Evolutionary conservation across 2,329 filamentous ascomycete species (phyloP), one percentile per base, ranked within the genome.

Genomic region (Exophiala sideris): DNA sequence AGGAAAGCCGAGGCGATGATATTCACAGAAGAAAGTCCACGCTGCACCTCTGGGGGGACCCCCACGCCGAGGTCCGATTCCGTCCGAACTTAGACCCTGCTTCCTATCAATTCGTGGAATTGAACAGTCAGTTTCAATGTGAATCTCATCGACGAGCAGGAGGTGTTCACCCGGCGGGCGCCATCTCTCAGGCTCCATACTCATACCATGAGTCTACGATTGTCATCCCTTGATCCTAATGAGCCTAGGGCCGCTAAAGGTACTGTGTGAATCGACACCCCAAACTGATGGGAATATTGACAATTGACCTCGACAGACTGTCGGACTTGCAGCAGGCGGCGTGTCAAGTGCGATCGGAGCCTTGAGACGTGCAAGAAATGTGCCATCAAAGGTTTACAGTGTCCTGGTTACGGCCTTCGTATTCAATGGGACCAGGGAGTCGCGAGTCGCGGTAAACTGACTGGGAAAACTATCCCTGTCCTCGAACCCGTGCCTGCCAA

Each of bases 321-420:
- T 49, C 69, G 70, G 36, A 66, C 64, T 4, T 72, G 69, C 60
- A 65, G 65, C 24, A 57, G 65, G 34, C 58, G 70, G n/a, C 67
- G 70, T 48, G 69, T 72, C 21, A 68, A 64, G 45, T 72, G 69
- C 48, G 69, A 72, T 52, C 62, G 68, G 29, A 67, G 61, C 36
- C 50, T 70, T 10, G 68, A 69, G 8, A 58, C 65, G 29, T 72
- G 69, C 57, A 61, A 57, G n/a, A 72, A 71, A 57, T 72, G 70
- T 51, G 62, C 56, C 16, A 66, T 68, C 42, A 68, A 68, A 40
- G 64, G 62, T 4, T 58, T 71, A 1, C 38, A 54, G 18, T 72
- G 70, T 55, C 63, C 70, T 3, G 70, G 70, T 0, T 72, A 70
- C 48, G 66, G 66, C 40, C 60, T 62, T 45, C 59, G 64, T 10